Base-by-base conservation (phyloP, 73 alveolate species). In the Paraurostyla sp. region DNA sequence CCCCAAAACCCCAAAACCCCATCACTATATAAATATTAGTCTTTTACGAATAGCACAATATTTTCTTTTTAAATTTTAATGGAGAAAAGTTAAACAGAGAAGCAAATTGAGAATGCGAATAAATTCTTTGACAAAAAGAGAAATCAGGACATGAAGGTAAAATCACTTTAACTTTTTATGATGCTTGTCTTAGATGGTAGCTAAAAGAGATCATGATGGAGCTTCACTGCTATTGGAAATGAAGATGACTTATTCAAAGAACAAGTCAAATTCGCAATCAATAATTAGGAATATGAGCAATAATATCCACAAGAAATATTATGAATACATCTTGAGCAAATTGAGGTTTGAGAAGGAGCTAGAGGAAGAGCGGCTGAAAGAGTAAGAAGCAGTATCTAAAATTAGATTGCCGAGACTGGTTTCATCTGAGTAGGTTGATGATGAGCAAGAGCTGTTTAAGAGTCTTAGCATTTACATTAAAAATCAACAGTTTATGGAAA, bases 121-220 rank as follows among this genome's bases (percentile, higher is more conserved):
- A 65, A 65, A 38, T 65, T 65, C 36, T 30, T 65, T 13, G 82
- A 65, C 41, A 65, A 65, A 65, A 65, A 65, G 38, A 56, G 82
- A 6, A 38, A 65, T 65, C 25, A 11, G 11, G 82, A 65, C 13
- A 32, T 65, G 60, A 65, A 65, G 41, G 82, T 65, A 65, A 65
- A n/a, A 11, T 38, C 2, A 40, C 1, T 16, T 13, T 35, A 18
- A 65, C 32, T 65, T 16, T 38, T 18, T 22, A 38, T 6, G 41
- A 36, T 11, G 3, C 2, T 15, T 7, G 13, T 60, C 2, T 25
- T 65, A 65, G 82, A 65, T 65, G 82, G 82, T 65, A 0, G 82
- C 82, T 1, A 65, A 65, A 38, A 65, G 82, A 65, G 82, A 65
- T 6, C 4, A 65, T 6, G 82, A 33, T 38, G 7, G 69, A n/a